A percentile compares a stretch with the other conserved stretches of the same genome.
These are phyloP conservation scores for Didymella segeticola DNA, from an alignment of 2,329 filamentous ascomycete genomes.

Conservation along the genomic window DNA sequence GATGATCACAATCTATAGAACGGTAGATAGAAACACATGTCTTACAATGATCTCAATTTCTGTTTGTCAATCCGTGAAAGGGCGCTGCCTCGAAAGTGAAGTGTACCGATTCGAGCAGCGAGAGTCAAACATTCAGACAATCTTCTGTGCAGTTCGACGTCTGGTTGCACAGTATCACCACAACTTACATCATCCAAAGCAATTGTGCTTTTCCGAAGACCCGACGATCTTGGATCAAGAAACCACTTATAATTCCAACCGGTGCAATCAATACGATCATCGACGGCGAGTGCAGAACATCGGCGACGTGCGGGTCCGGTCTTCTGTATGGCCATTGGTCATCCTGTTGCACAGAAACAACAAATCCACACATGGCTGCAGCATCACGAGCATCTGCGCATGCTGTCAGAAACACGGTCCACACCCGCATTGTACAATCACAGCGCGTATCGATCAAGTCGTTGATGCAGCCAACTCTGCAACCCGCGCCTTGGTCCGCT, in stretches of 20 bases:
- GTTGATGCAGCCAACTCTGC: background rate
- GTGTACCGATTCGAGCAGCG: too few species aligned
- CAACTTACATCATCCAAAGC: too few species aligned
- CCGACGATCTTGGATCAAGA: too few species aligned
- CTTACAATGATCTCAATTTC: too few species aligned
- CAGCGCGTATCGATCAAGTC: background rate
- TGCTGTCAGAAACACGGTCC: background rate
- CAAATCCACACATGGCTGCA: background rate
- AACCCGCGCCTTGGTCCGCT: background rate
- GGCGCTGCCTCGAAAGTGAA: too few species aligned
- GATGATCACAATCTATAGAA: constrained; percentile 4
- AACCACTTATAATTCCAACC: too few species aligned
- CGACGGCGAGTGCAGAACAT: too few species aligned
- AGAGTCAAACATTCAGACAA: too few species aligned
- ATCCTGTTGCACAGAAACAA: background rate
- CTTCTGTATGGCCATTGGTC: background rate
- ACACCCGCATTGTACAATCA: background rate
- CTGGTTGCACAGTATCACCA: background rate
- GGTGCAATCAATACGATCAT: too few species aligned
- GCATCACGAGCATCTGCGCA: background rate
- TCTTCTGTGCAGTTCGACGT: too few species aligned
- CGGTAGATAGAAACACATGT: background rate
- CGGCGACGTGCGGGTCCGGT: too few species aligned
- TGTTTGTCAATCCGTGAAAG: background rate
- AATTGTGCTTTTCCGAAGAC: too few species aligned